phyloP scores from a whole-genome alignment of 225 moss, liverwort and hornwort species.

The Rhytidiadelphus loreus region DNA sequence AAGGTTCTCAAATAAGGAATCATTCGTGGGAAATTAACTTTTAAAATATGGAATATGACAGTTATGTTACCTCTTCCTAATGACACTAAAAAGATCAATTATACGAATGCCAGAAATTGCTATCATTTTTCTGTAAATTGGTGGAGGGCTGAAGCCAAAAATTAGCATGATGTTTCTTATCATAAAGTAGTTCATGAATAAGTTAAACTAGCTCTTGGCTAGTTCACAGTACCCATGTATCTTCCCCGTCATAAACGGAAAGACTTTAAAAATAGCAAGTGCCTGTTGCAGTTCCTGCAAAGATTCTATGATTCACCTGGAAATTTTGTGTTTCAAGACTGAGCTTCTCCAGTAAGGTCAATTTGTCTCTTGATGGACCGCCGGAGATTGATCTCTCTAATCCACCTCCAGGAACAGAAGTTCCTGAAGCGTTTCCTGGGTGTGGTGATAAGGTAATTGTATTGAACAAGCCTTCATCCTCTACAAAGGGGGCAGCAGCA shows the following conservation, averaged over 20 bases:
- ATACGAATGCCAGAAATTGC: not conserved
- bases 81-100: not conserved
- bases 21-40: not conserved
- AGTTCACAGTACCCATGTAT: not conserved
- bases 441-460: constrained; percentile 43
- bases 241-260: not conserved
- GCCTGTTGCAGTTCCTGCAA: not conserved
- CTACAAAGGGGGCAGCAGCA: constrained; percentile 77
- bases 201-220: not conserved
- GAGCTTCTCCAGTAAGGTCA: constrained; percentile 77
- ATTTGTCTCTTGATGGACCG: constrained; percentile 63
- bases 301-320: constrained; percentile 41
- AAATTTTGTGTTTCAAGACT: constrained; percentile 80
- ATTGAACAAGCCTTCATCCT: constrained; percentile 77
- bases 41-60: not conserved
- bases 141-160: not conserved
- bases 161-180: not conserved
- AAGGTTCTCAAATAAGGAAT: not conserved
- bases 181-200: not conserved
- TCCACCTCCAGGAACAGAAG: constrained; percentile 28
- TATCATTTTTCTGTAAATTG: not conserved
- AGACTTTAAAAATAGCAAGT: not conserved
- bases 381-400: constrained; percentile 45
- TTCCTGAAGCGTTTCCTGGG: constrained; percentile 9
- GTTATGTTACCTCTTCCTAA: not conserved